Evolutionary conservation across 495 filamentous ascomycete species (phyloP).

Genomic region (Xylaria scruposa): DNA sequence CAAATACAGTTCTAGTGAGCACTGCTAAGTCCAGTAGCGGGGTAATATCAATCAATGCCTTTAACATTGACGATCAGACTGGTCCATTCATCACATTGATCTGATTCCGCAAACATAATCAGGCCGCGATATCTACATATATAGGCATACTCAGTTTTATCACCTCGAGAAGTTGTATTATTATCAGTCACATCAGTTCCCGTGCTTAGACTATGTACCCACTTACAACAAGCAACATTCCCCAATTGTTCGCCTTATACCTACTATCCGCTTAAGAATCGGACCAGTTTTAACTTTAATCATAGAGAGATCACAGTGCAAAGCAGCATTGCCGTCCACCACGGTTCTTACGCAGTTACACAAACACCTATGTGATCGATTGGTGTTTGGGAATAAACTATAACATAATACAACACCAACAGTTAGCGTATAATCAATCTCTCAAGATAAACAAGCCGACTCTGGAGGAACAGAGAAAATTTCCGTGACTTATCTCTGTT

Average conservation of each 20-base stretch:
- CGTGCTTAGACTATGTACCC: no score
- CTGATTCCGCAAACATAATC: neutral
- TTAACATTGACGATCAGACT: neutral
- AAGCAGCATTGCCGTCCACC: neutral
- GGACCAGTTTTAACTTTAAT: neutral
- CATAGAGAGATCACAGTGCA: neutral
- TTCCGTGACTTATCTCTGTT: no score
- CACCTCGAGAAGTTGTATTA: neutral
- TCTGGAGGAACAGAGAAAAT: neutral
- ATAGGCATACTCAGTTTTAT: neutral
- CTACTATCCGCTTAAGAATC: neutral
- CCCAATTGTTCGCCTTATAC: neutral
- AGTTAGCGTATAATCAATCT: neutral
- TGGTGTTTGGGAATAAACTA: neutral
- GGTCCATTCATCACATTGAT: neutral
- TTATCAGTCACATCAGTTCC: no score
- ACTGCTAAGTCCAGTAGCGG: constrained; percentile 3
- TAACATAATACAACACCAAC: neutral
- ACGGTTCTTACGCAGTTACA: neutral
- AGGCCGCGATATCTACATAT: neutral
- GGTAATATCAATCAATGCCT: constrained; percentile 12
- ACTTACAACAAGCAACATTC: neutral
- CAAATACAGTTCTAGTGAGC: no score
- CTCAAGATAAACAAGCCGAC: neutral
- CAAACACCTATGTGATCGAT: neutral